phyloP scores from a whole-genome alignment of 225 moss, liverwort and hornwort species.

The Bryum argenteum region DNA sequence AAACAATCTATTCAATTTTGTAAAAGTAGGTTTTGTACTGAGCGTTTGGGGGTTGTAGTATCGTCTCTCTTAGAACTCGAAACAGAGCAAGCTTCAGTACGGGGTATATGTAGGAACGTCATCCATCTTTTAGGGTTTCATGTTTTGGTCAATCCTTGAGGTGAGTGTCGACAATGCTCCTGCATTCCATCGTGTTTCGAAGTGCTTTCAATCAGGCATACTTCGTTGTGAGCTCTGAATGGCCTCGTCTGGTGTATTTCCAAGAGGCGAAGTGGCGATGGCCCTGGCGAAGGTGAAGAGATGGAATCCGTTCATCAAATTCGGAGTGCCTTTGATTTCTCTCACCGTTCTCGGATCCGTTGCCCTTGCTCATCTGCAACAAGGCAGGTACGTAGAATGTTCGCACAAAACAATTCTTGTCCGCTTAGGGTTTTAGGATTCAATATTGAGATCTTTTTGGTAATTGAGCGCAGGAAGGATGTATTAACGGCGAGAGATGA shows the following conservation, averaged over 20 bases:
- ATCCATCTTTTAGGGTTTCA: not conserved
- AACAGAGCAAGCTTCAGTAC: no score
- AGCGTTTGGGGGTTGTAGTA: no score
- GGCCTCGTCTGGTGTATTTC: conserved; percentile 7
- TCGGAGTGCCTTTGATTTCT: conserved; percentile 85
- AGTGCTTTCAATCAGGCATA: not conserved
- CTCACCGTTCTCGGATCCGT: conserved; percentile 79
- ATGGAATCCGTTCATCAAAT: conserved; percentile 79
- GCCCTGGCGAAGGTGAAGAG: conserved; percentile 49
- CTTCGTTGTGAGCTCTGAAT: conserved; percentile 8
- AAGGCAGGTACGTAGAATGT: conserved; percentile 65
- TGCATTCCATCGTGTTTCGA: not conserved
- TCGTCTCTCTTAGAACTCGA: no score
- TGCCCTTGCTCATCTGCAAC: conserved; percentile 79
- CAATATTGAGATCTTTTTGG: not conserved
- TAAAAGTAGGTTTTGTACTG: no score
- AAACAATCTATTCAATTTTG: no score
- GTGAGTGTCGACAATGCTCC: not conserved
- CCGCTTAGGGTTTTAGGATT: conserved; percentile 11
- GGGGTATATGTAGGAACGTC: no score
- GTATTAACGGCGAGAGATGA: conserved; percentile 80
- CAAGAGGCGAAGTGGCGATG: conserved; percentile 29
- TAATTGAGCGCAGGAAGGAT: conserved; percentile 51
- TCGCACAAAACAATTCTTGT: not conserved
- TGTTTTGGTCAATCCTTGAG: not conserved